Percentiles rank a stretch among this genome's conserved stretches.
These are phyloP conservation scores for Parmelia sp. DNA, from an alignment of 495 filamentous ascomycete genomes.

Conservation along the genomic window DNA sequence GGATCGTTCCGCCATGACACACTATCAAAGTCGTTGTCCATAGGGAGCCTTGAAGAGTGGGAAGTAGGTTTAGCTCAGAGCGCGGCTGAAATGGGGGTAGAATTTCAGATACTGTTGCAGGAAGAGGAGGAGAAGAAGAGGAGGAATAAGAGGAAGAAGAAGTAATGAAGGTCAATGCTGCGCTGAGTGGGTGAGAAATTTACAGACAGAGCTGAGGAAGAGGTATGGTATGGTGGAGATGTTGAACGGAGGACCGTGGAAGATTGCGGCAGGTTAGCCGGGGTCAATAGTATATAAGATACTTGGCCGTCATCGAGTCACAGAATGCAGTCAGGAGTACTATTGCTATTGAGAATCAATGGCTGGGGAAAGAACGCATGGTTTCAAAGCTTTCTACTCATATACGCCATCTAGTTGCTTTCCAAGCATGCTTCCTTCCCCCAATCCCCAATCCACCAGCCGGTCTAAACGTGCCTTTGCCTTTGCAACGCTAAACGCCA, in stretches of 20 bases:
- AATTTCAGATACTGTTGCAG: not conserved
- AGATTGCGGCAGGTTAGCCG: not conserved
- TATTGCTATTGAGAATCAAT: no score
- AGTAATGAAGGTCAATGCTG: not conserved
- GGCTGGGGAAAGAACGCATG: not conserved
- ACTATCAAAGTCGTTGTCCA: slow-evolving; percentile 52
- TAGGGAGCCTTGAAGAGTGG: not conserved
- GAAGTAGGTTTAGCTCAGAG: not conserved
- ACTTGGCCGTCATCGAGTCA: not conserved
- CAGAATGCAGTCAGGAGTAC: not conserved
- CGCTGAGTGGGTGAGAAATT: not conserved
- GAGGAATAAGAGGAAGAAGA: no score
- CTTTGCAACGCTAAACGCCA: not conserved
- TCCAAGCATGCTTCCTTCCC: slow-evolving; percentile 1
- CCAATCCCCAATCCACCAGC: not conserved
- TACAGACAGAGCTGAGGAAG: not conserved
- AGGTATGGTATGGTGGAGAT: no score
- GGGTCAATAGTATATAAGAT: no score
- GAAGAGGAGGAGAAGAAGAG: no score
- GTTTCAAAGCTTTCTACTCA: not conserved
- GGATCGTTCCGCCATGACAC: slow-evolving; percentile 50
- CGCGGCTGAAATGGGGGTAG: not conserved
- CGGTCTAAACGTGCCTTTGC: not conserved
- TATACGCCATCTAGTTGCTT: not conserved
- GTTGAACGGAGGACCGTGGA: not conserved